A percentile compares a stretch with the other conserved stretches of the same genome.
These are phyloP conservation scores for Myxozyma nipponensis DNA, from an alignment of 805 yeast species.

Conservation along the genomic window DNA sequence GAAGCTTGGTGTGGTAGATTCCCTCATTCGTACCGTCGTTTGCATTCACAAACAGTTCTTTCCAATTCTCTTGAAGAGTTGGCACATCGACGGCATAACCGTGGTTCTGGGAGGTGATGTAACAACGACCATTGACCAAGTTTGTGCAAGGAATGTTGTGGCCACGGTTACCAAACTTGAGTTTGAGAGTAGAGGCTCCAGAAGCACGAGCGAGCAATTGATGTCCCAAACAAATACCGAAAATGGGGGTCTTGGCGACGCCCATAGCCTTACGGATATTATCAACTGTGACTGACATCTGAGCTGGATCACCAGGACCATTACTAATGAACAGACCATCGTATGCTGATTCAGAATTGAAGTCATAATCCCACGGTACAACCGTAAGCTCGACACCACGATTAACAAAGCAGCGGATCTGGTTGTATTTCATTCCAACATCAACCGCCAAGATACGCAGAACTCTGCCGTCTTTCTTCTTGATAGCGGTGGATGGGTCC, in stretches of 20 bases:
- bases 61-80: conserved; percentile 78
- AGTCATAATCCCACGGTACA: conserved; percentile 93
- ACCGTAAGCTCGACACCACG: conserved; percentile 95
- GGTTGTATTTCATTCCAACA: conserved; percentile 97
- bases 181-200: conserved; percentile 87
- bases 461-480: conserved; percentile 68
- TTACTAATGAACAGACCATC: conserved; percentile 96
- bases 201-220: conserved; percentile 92
- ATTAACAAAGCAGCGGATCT: conserved; percentile 91
- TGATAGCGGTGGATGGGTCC: conserved; percentile 47
- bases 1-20: conserved; percentile 82
- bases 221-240: conserved; percentile 97
- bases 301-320: conserved; percentile 99
- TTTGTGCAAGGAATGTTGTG: conserved; percentile 97
- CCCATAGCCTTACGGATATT: conserved; percentile 56
- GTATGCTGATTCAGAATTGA: conserved; percentile 62
- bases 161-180: conserved; percentile 98
- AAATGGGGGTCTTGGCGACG: conserved; percentile 78
- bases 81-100: conserved; percentile 92
- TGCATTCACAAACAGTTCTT: conserved; percentile 89
- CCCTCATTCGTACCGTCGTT: conserved; percentile 99
- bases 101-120: conserved; percentile 97
- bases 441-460: conserved; percentile 86
- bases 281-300: conserved; percentile 63
- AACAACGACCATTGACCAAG: conserved; percentile 84